Percentiles rank a stretch among this genome's conserved stretches.
phyloP scores from a whole-genome alignment of 176 grass and related monocot genomes.

The Lolium multiflorum region DNA sequence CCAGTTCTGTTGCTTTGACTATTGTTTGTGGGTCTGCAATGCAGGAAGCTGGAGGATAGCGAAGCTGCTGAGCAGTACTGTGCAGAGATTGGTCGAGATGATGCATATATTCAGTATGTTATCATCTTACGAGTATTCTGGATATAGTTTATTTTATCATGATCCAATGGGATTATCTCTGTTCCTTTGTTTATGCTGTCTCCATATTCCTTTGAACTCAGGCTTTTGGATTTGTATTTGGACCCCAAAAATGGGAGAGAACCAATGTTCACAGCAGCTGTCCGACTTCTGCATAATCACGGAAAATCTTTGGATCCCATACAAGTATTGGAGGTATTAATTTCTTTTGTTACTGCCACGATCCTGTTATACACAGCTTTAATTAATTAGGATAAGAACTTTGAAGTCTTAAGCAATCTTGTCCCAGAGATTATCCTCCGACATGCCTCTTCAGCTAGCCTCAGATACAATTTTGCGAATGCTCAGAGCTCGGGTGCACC shows the following conservation, averaged over 20 bases:
- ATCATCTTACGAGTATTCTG: background rate
- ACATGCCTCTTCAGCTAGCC: constrained; percentile 96
- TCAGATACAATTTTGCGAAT: constrained; percentile 91
- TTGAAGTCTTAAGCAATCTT: constrained; percentile 34
- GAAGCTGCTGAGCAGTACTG: constrained; percentile 99
- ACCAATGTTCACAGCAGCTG: constrained; percentile 96
- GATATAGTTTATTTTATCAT: background rate
- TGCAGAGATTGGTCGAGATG: constrained; percentile 92
- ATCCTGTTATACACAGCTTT: background rate
- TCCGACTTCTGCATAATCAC: constrained; percentile 95
- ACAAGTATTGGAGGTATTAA: constrained; percentile 93
- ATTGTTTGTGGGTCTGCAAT: constrained; percentile 40
- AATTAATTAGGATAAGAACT: constrained; percentile 28
- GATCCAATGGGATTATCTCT: constrained; percentile 26
- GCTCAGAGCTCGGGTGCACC: constrained; percentile 92
- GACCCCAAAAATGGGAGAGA: constrained; percentile 94
- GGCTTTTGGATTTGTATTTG: constrained; percentile 97
- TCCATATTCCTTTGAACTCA: constrained; percentile 40
- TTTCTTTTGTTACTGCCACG: background rate
- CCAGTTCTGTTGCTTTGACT: constrained; percentile 10
- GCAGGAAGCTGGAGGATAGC: constrained; percentile 93
- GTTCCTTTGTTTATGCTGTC: constrained; percentile 27
- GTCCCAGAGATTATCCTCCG: constrained; percentile 84
- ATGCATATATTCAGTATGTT: constrained; percentile 99
- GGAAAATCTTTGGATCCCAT: constrained; percentile 91